Conservation (phyloP, 306 rosid genomes). For the Quercus parvula region DNA sequence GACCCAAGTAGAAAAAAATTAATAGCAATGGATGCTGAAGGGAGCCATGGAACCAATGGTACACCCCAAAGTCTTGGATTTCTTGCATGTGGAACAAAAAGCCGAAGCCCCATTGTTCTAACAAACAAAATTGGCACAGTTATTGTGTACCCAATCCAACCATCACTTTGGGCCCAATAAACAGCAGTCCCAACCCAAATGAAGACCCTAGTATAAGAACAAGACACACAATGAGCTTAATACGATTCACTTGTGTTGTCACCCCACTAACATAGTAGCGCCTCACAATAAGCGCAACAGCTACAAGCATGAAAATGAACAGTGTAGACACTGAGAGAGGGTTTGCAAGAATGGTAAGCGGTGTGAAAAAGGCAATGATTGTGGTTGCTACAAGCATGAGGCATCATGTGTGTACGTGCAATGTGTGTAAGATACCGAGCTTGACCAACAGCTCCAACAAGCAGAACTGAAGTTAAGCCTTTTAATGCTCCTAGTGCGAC, state of each 20-base stretch:
- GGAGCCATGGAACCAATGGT: constrained; percentile 69
- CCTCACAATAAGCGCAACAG: constrained; percentile 54
- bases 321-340: constrained; percentile 74
- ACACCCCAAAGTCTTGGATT: constrained; percentile 69
- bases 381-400: constrained; percentile 66
- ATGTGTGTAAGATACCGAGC: constrained; percentile 78
- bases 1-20: constrained; percentile 79
- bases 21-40: constrained; percentile 57
- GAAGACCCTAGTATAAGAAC: constrained; percentile 42
- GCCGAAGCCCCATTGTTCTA: constrained; percentile 50
- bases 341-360: constrained; percentile 46
- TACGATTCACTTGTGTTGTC: constrained; percentile 19
- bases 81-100: constrained; percentile 51
- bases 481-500: constrained; percentile 69
- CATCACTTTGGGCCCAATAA: constrained; percentile 33
- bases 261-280: constrained; percentile 51
- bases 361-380: constrained; percentile 58
- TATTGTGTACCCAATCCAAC: constrained; percentile 43
- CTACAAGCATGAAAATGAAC: constrained; percentile 70
- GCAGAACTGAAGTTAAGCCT: constrained; percentile 67
- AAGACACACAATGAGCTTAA: constrained; percentile 36
- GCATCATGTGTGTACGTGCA: constrained; percentile 62
- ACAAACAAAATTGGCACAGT: constrained; percentile 46
- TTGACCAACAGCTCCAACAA: constrained; percentile 70
- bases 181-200: constrained; percentile 25